These are phyloP conservation scores for Vitis hybrid DNA, from an alignment of 177 flowering plant genomes.

Conservation along the genomic window DNA sequence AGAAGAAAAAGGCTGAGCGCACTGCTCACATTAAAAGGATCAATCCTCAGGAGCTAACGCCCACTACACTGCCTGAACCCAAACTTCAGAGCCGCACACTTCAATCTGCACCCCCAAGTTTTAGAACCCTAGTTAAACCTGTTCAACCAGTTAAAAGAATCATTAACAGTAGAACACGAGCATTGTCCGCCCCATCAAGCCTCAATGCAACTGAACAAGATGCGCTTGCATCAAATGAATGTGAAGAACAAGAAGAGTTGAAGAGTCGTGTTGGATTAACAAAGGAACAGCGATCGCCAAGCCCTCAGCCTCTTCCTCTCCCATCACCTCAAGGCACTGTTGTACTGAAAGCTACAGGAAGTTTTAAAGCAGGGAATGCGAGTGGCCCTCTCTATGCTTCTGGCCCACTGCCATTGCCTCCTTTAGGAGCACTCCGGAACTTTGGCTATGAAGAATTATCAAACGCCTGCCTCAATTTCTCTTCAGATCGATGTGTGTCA, in stretches of 20 bases:
- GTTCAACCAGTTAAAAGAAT: slow-evolving; percentile 40
- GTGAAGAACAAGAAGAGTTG: slow-evolving; percentile 64
- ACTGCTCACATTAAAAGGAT: slow-evolving; percentile 27
- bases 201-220: slow-evolving; percentile 72
- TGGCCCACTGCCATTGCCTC: slow-evolving; percentile 93
- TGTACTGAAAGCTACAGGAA: slow-evolving; percentile 53
- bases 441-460: slow-evolving; percentile 76
- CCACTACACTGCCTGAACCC: slow-evolving; percentile 82
- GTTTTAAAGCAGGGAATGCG: slow-evolving; percentile 57
- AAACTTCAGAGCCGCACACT: slow-evolving; percentile 50
- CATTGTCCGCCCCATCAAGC: slow-evolving; percentile 90
- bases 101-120: slow-evolving; percentile 97
- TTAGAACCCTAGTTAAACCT: slow-evolving; percentile 63
- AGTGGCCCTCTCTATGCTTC: slow-evolving; percentile 68
- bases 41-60: slow-evolving; percentile 47
- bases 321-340: slow-evolving; percentile 63
- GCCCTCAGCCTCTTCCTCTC: slow-evolving; percentile 92
- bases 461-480: slow-evolving; percentile 72
- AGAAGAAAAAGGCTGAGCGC: slow-evolving; percentile 69
- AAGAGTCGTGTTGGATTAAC: slow-evolving; percentile 35
- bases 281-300: slow-evolving; percentile 52
- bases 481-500: slow-evolving; percentile 76
- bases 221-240: slow-evolving; percentile 49
- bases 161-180: slow-evolving; percentile 47
- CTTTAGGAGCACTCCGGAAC: slow-evolving; percentile 50